Conservation (phyloP, 495 filamentous ascomycete genomes). For the Podospora bellae-mahoneyi region DNA sequence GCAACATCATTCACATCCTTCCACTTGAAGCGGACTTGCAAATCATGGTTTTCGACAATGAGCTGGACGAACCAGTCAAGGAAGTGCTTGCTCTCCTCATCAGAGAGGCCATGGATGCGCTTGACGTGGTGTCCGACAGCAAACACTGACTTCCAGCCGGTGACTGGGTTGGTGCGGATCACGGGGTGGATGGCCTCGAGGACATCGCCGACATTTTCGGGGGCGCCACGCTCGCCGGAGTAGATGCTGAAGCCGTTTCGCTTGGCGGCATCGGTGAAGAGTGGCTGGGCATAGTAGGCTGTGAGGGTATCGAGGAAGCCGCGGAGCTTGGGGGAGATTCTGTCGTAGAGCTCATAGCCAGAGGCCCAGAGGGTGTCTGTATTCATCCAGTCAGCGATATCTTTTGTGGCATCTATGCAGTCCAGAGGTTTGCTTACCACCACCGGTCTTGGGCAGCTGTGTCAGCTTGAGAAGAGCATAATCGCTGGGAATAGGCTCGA, state of each 20-base stretch:
- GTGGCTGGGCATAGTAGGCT: slow-evolving; percentile 60
- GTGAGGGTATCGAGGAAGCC: slow-evolving; percentile 67
- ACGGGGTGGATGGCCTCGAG: slow-evolving; percentile 66
- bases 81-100: slow-evolving; percentile 61
- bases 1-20: slow-evolving; percentile 59
- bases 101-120: slow-evolving; percentile 62
- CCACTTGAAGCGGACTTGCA: slow-evolving; percentile 72
- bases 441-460: slow-evolving; percentile 66
- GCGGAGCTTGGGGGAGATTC: slow-evolving; percentile 61
- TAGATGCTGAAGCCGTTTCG: slow-evolving; percentile 56
- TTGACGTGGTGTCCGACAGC: slow-evolving; percentile 59
- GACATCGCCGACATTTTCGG: slow-evolving; percentile 63
- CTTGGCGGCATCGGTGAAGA: slow-evolving; percentile 56
- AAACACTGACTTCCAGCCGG: slow-evolving; percentile 74
- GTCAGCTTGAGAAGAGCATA: slow-evolving; percentile 60
- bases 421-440: slow-evolving; percentile 44
- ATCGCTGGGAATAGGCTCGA: slow-evolving; percentile 63
- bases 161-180: slow-evolving; percentile 77
- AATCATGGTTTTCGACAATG: slow-evolving; percentile 73
- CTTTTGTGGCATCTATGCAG: background rate
- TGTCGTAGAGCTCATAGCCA: slow-evolving; percentile 76
- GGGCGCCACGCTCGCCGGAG: slow-evolving; percentile 55
- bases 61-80: slow-evolving; percentile 61
- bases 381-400: background rate
- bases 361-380: slow-evolving; percentile 72